Evolutionary conservation across 192 early-diverging fungal species (phyloP).

Genomic region (Backusella australiensis): DNA sequence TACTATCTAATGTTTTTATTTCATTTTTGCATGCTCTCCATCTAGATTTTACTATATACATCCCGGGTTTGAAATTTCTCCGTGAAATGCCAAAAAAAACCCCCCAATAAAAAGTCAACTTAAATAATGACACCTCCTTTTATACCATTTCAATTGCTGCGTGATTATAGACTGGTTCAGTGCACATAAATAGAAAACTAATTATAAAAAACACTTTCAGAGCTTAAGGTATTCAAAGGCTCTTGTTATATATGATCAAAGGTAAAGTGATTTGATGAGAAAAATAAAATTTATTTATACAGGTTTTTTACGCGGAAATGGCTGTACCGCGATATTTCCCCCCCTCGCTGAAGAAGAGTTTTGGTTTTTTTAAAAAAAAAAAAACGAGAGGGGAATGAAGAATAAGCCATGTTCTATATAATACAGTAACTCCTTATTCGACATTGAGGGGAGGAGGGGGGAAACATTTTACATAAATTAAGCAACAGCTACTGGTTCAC

Average conservation of each 20-base stretch:
- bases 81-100: not conserved
- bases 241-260: not conserved
- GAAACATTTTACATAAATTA: not conserved
- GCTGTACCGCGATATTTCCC: not conserved
- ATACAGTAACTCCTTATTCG: slow-evolving; percentile 11
- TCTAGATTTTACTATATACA: not conserved
- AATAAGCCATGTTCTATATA: slow-evolving; percentile 14
- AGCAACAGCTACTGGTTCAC: not conserved
- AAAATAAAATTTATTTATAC: not conserved
- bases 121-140: no score
- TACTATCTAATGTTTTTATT: not conserved
- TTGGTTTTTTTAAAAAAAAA: not conserved
- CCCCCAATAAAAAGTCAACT: no score
- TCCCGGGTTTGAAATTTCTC: not conserved
- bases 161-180: no score
- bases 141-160: no score
- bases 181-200: not conserved
- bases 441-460: not conserved
- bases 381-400: not conserved
- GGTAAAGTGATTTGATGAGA: not conserved
- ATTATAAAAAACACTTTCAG: not conserved
- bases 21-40: not conserved
- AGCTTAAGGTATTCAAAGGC: not conserved
- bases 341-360: not conserved
- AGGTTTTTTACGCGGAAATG: not conserved